Evolutionary conservation across 2,329 filamentous ascomycete genomes (phyloP).

Genomic region (Beauveria brongniartii): DNA sequence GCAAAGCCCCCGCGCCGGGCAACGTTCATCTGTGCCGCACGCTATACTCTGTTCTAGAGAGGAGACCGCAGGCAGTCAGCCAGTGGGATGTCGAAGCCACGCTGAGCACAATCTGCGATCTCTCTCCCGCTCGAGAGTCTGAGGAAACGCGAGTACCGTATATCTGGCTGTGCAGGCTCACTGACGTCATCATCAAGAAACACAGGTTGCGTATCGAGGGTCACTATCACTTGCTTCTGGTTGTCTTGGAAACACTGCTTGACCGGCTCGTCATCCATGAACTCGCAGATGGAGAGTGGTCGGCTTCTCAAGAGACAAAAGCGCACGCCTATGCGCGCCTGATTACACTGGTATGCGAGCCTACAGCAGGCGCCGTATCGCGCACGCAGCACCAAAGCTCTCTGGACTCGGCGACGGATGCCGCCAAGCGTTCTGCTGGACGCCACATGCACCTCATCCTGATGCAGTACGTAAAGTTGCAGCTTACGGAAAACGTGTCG

Average conservation of each 20-base stretch:
- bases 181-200: conserved; percentile 49
- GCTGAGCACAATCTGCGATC: conserved; percentile 35
- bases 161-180: conserved; percentile 41
- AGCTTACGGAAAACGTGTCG: conserved; percentile 47
- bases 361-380: conserved; percentile 46
- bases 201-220: conserved; percentile 54
- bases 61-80: conserved; percentile 40
- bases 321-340: conserved; percentile 47
- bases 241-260: conserved; percentile 48
- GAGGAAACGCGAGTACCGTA: conserved; percentile 27
- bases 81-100: conserved; percentile 52
- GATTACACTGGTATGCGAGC: conserved; percentile 52
- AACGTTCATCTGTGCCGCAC: conserved; percentile 33
- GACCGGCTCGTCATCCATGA: conserved; percentile 37
- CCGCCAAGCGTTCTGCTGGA: conserved; percentile 52
- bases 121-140: conserved; percentile 17
- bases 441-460: conserved; percentile 55
- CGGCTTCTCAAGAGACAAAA: conserved; percentile 29
- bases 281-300: conserved; percentile 13
- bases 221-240: conserved; percentile 51
- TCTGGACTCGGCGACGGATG: conserved; percentile 53
- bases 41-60: conserved; percentile 40
- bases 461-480: conserved; percentile 51
- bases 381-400: conserved; percentile 33
- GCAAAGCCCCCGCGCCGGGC: conserved; percentile 22